A percentile compares a stretch with the other conserved stretches of the same genome.
These are phyloP conservation scores for Fusarium pseudograminearum DNA, from an alignment of 2,329 filamentous ascomycete species.

Conservation along the genomic window DNA sequence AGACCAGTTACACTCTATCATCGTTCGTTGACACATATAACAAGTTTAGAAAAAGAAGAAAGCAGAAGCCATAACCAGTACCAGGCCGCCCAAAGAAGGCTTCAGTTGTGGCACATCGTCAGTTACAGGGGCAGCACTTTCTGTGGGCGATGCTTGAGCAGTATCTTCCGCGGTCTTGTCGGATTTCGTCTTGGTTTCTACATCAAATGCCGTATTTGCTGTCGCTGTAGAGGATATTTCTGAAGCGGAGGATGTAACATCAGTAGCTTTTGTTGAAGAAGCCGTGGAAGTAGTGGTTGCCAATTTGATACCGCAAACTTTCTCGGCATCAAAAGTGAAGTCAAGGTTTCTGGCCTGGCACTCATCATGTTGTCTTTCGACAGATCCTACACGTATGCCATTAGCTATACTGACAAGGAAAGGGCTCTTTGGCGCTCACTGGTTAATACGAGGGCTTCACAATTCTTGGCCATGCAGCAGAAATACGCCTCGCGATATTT, in stretches of 20 bases:
- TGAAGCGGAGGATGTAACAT: not conserved
- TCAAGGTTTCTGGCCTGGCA: slow-evolving; percentile 6
- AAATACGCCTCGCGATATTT: slow-evolving; percentile 15
- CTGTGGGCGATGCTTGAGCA: not conserved
- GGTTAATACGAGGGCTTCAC: not conserved
- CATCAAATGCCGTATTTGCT: not conserved
- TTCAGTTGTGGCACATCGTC: not conserved
- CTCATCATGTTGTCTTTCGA: slow-evolving; percentile 4
- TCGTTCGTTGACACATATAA: not conserved
- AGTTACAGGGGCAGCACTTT: not conserved
- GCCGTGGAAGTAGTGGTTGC: not conserved
- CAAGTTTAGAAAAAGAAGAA: not conserved
- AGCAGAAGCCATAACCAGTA: not conserved
- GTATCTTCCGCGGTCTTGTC: not conserved
- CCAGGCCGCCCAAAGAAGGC: not conserved
- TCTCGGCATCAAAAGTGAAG: slow-evolving; percentile 7
- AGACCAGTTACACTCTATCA: no score
- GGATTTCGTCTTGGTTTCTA: not conserved
- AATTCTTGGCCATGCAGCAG: slow-evolving; percentile 13
- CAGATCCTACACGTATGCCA: not conserved
- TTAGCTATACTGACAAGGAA: not conserved
- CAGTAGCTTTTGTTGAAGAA: fast-evolving
- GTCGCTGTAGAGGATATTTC: not conserved
- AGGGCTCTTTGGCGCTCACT: not conserved
- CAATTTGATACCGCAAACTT: not conserved